A percentile compares a stretch with the other conserved stretches of the same genome.
Conservation (phyloP, 1,284 basidiomycete species). For the Butyriboletus appendiculatus region DNA sequence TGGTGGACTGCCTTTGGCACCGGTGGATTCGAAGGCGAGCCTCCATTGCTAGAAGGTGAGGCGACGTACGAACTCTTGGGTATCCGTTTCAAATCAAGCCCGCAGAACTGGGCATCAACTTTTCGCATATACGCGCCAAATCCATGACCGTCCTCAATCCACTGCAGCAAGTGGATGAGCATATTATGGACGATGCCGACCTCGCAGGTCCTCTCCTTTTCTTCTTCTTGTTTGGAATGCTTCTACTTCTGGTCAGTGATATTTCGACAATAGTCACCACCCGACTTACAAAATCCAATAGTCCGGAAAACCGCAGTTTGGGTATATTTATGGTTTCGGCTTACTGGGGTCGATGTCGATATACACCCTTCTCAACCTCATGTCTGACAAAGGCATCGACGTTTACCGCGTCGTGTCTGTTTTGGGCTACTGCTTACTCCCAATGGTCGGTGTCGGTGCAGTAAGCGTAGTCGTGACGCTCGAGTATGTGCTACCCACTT, state of each 20-base stretch:
- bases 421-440: constrained; percentile 95
- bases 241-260: constrained; percentile 83
- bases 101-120: constrained; percentile 96
- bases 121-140: constrained; percentile 93
- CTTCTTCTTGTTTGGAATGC: constrained; percentile 91
- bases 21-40: constrained; percentile 93
- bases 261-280: background rate
- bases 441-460: constrained; percentile 95
- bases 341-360: constrained; percentile 93
- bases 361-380: constrained; percentile 95
- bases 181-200: constrained; percentile 99
- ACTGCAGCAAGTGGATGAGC: constrained; percentile 82
- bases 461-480: constrained; percentile 87
- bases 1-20: constrained; percentile 98
- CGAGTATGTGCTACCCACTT: constrained; percentile 63
- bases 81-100: constrained; percentile 1
- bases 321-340: constrained; percentile 98
- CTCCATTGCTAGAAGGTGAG: constrained; percentile 88
- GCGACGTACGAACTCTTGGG: background rate
- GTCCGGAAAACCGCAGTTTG: constrained; percentile 99
- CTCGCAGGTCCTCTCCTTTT: constrained; percentile 96
- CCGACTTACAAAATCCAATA: constrained; percentile 36
- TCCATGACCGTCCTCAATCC: constrained; percentile 96
- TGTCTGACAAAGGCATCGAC: constrained; percentile 96
- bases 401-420: constrained; percentile 96